A percentile compares a stretch with the other conserved stretches of the same genome.
phyloP scores from a whole-genome alignment of 2,329 filamentous ascomycete species.

The Mycosphaerella sp. region DNA sequence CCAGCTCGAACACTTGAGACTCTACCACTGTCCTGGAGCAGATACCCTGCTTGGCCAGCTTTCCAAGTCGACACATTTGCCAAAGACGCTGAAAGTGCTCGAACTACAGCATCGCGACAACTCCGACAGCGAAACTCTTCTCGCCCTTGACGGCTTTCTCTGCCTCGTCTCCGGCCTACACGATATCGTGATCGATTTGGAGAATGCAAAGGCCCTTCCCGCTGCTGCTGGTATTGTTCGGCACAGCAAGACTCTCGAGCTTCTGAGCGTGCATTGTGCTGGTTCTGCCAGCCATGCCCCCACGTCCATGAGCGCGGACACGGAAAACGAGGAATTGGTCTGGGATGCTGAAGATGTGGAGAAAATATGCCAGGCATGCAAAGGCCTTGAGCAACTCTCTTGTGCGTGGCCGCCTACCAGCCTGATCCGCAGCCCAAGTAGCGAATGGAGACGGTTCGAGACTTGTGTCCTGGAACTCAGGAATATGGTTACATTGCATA shows the following conservation, averaged over 20 bases:
- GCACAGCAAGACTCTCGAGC: slow-evolving; percentile 42
- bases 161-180: slow-evolving; percentile 42
- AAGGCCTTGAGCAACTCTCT: slow-evolving; percentile 40
- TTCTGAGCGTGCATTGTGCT: slow-evolving; percentile 41
- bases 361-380: slow-evolving; percentile 42
- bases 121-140: slow-evolving; percentile 41
- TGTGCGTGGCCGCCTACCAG: slow-evolving; percentile 44
- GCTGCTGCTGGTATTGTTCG: slow-evolving; percentile 39
- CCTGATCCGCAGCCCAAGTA: slow-evolving; percentile 37
- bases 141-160: slow-evolving; percentile 44
- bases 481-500: slow-evolving; percentile 42
- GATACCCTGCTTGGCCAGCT: slow-evolving; percentile 44
- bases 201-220: slow-evolving; percentile 38
- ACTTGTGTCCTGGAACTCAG: slow-evolving; percentile 27
- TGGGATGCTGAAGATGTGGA: slow-evolving; percentile 41
- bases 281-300: slow-evolving; percentile 6
- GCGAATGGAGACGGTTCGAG: slow-evolving; percentile 41
- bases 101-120: slow-evolving; percentile 46
- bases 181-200: slow-evolving; percentile 41
- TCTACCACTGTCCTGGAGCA: slow-evolving; percentile 42
- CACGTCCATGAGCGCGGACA: slow-evolving; percentile 10
- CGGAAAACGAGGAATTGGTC: slow-evolving; percentile 40
- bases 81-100: slow-evolving; percentile 40
- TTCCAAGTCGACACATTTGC: slow-evolving; percentile 41
- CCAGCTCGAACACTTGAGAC: slow-evolving; percentile 37